phyloP scores from a whole-genome alignment of 371 early-diverging fungal species.

The Mortierella sp. region DNA sequence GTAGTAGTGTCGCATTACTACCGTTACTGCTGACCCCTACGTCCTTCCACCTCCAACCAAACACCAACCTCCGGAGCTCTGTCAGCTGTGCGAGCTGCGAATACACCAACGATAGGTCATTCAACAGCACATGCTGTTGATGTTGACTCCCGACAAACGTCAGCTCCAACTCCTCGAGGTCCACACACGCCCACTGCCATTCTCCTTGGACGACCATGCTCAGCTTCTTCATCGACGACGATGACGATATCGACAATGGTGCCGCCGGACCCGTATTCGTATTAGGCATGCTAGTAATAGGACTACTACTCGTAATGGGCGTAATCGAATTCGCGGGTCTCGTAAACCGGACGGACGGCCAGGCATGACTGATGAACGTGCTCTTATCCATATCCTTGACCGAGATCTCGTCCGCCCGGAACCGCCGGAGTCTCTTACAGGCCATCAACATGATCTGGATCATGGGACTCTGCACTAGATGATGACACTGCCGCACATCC shows the following conservation, averaged over 20 bases:
- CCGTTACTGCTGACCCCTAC: too few species aligned
- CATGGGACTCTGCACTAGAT: constrained; percentile 6
- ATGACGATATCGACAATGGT: neutral
- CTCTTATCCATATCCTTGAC: neutral
- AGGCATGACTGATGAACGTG: neutral
- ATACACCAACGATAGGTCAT: neutral
- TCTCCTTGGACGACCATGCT: neutral
- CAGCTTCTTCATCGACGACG: neutral
- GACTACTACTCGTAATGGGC: neutral
- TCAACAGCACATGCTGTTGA: neutral
- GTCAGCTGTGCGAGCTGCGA: constrained; percentile 12
- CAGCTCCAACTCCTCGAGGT: constrained; percentile 23
- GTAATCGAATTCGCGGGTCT: neutral
- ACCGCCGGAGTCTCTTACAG: constrained; percentile 2
- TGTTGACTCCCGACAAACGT: neutral
- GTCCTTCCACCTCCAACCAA: constrained; percentile 3
- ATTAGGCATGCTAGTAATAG: neutral
- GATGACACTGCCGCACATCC: constrained; percentile 11
- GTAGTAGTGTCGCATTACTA: too few species aligned
- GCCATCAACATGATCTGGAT: constrained; percentile 14
- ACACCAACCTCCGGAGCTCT: constrained; percentile 5
- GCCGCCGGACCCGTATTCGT: neutral
- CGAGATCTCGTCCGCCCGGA: constrained; percentile 6
- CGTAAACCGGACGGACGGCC: neutral
- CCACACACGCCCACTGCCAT: constrained; percentile 27